Conservation (phyloP, 441 rosid genomes). For the Pelargonium myrrhifolium region DNA sequence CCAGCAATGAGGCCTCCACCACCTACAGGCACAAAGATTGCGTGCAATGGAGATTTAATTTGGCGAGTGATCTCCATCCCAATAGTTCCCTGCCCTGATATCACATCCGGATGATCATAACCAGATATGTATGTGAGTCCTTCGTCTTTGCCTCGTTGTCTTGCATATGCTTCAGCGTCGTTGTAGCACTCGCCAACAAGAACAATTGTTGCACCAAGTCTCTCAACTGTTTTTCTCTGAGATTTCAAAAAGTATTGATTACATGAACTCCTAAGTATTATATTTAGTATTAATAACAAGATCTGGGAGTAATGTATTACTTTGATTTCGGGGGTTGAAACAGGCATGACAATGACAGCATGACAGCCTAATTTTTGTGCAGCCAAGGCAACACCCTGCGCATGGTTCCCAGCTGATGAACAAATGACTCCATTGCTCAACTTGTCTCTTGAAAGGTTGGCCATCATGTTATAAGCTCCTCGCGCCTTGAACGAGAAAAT, state of each 20-base stretch:
- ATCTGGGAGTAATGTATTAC: not conserved
- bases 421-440: conserved; percentile 2
- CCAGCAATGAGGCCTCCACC: conserved; percentile 10
- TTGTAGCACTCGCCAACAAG: conserved; percentile 3
- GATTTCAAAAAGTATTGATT: not conserved
- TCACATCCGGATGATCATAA: conserved; percentile 7
- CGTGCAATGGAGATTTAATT: not conserved
- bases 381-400: conserved; percentile 2
- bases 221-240: not conserved
- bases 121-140: conserved; percentile 4
- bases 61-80: conserved; percentile 6
- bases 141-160: conserved; percentile 3
- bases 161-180: conserved; percentile 3
- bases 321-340: conserved; percentile 8
- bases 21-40: conserved; percentile 5
- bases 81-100: conserved; percentile 1
- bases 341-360: not conserved
- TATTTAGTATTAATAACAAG: too few species aligned
- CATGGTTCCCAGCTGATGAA: conserved; percentile 8
- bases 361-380: conserved; percentile 3
- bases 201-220: conserved; percentile 1
- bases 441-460: conserved; percentile 1
- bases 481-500: conserved; percentile 3
- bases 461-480: conserved; percentile 5
- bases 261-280: not conserved